These are phyloP conservation scores for Cyclostephanos invisitatus DNA, from an alignment of 108 stramenopile species.

Conservation along the genomic window DNA sequence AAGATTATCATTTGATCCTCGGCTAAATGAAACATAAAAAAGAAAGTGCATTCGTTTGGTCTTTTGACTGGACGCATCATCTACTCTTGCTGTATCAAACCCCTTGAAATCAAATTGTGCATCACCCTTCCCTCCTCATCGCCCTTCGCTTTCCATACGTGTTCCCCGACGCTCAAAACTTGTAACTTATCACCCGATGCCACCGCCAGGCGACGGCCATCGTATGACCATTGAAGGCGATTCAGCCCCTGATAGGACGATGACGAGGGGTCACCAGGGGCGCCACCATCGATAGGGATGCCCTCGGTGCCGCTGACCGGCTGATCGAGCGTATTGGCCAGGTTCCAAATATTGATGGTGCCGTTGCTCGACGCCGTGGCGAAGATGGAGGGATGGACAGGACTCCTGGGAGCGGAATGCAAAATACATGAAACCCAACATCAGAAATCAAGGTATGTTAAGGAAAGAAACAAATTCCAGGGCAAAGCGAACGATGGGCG, in stretches of 20 bases:
- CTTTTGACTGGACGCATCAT: not conserved
- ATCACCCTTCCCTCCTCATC: slow-evolving; percentile 76
- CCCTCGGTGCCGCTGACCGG: slow-evolving; percentile 81
- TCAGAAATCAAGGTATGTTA: not conserved
- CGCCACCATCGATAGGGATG: slow-evolving; percentile 56
- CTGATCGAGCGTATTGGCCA: slow-evolving; percentile 77
- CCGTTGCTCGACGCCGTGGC: slow-evolving; percentile 87
- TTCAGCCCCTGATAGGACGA: slow-evolving; percentile 60
- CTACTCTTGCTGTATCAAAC: slow-evolving; percentile 62
- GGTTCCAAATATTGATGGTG: slow-evolving; percentile 84
- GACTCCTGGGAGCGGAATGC: slow-evolving; percentile 50
- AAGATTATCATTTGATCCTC: not conserved
- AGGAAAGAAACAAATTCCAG: not conserved
- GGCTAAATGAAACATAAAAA: not conserved
- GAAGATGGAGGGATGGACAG: slow-evolving; percentile 80
- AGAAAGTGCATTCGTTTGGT: not conserved
- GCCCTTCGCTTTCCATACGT: slow-evolving; percentile 69
- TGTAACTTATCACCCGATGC: slow-evolving; percentile 79
- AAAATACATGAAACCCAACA: not conserved
- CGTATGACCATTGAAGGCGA: slow-evolving; percentile 78
- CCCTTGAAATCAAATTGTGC: slow-evolving; percentile 66
- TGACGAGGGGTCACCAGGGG: not conserved
- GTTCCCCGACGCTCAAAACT: slow-evolving; percentile 74
- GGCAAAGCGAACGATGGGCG: not conserved
- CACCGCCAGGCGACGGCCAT: slow-evolving; percentile 80